Conservation (phyloP, 1,139 yeast genomes). For the Citeromyces hawaiiensis region DNA sequence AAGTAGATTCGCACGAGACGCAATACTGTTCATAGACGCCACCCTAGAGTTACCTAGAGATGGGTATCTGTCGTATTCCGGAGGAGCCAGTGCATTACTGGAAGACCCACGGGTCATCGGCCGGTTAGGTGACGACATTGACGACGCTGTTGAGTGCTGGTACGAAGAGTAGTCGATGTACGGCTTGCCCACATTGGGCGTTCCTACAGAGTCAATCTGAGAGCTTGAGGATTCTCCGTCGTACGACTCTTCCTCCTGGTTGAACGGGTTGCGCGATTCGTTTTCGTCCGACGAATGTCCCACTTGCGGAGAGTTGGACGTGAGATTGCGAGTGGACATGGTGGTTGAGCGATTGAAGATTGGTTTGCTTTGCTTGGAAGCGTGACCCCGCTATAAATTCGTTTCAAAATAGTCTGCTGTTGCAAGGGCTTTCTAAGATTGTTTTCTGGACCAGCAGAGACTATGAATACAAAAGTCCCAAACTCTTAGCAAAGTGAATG, state of each 20-base stretch:
- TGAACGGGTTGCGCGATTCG: conserved; percentile 12
- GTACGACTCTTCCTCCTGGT: conserved; percentile 14
- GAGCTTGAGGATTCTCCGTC: conserved; percentile 12
- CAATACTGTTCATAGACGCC: conserved; percentile 18
- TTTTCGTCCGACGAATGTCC: conserved; percentile 6
- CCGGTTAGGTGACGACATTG: conserved; percentile 1
- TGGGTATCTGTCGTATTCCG: conserved; percentile 19
- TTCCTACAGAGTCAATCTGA: conserved; percentile 3
- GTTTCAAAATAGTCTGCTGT: too few relatives aligned
- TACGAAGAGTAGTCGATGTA: conserved; percentile 2
- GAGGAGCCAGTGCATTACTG: conserved; percentile 4
- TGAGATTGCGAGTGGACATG: conserved; percentile 18
- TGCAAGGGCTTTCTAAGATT: background rate
- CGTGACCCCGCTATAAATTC: background rate
- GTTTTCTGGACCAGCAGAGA: background rate
- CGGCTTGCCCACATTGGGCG: conserved; percentile 2
- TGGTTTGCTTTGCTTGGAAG: background rate
- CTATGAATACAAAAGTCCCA: background rate
- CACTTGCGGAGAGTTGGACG: conserved; percentile 16
- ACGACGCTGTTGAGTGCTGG: conserved; percentile 3
- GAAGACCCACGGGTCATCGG: conserved; percentile 1
- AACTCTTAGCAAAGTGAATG: background rate
- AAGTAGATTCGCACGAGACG: conserved; percentile 11
- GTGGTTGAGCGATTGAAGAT: too few relatives aligned
- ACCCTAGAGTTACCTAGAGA: conserved; percentile 18